Conservation (phyloP, 1,284 basidiomycete genomes). For the Phellopilus nigrolimitatus region DNA sequence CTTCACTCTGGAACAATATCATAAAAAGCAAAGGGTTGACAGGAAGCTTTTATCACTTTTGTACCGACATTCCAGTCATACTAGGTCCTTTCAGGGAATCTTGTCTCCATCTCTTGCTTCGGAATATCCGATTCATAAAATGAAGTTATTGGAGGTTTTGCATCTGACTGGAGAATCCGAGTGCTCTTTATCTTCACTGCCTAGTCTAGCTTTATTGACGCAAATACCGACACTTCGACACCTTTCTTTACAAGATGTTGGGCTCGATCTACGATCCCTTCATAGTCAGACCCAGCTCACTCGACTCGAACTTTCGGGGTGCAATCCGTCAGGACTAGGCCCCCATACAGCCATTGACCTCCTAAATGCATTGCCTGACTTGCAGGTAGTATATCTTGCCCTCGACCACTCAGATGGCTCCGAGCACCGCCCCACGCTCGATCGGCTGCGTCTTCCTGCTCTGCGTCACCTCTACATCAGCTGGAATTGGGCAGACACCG, state of each 20-base stretch:
- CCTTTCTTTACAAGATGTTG: conserved; percentile 8
- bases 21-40: conserved; percentile 5
- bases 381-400: conserved; percentile 8
- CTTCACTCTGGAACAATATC: background rate
- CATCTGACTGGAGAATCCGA: conserved; percentile 6
- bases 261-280: conserved; percentile 1
- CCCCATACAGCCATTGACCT: conserved; percentile 1
- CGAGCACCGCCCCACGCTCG: too few species aligned
- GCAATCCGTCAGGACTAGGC: conserved; percentile 6
- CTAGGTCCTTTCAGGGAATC: conserved; percentile 1
- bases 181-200: background rate
- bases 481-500: conserved; percentile 1
- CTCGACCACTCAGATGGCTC: conserved; percentile 3
- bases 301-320: conserved; percentile 12
- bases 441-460: background rate
- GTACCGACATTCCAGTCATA: background rate
- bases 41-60: conserved; percentile 1
- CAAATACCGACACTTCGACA: conserved; percentile 1
- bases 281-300: conserved; percentile 5
- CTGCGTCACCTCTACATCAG: conserved; percentile 6
- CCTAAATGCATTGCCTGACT: conserved; percentile 1
- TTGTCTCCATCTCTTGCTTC: conserved; percentile 2
- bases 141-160: conserved; percentile 5
- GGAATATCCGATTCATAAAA: conserved; percentile 1
- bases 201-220: conserved; percentile 4